A percentile compares a stretch with the other conserved stretches of the same genome.
Conservation (phyloP, 176 grass and related monocot genomes). For the Juncus effusus region DNA sequence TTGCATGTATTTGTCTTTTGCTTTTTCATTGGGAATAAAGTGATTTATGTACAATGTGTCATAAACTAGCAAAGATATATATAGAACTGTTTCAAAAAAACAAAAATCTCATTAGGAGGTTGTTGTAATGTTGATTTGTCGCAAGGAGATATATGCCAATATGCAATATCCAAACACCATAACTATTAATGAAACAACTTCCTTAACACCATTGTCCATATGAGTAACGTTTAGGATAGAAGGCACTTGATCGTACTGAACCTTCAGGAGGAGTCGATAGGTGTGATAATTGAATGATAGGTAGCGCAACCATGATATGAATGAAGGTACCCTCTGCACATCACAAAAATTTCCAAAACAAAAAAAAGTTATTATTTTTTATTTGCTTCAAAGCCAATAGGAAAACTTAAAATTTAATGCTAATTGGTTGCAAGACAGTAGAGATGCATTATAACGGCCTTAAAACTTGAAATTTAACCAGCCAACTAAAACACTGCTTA, state of each 20-base stretch:
- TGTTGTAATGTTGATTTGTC: conserved; percentile 37
- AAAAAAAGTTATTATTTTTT: not conserved
- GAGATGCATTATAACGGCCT: too few species aligned
- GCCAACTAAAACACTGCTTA: too few species aligned
- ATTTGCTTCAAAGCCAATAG: too few species aligned
- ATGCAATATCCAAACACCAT: conserved; percentile 83
- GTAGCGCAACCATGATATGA: conserved; percentile 96
- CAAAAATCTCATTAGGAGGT: conserved; percentile 20
- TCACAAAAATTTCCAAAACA: conserved; percentile 6
- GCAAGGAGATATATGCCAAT: conserved; percentile 76
- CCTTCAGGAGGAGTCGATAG: conserved; percentile 85
- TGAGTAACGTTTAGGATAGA: conserved; percentile 39
- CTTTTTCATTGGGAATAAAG: too few species aligned
- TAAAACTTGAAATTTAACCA: too few species aligned
- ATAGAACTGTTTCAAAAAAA: not conserved
- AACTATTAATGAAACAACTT: conserved; percentile 50
- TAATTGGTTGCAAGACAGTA: too few species aligned
- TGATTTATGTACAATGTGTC: too few species aligned
- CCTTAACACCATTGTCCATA: conserved; percentile 54
- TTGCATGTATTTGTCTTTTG: too few species aligned
- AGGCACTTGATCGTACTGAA: conserved; percentile 68
- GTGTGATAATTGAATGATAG: conserved; percentile 96
- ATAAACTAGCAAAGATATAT: too few species aligned
- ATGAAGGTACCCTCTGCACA: conserved; percentile 75
- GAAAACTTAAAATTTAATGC: too few species aligned